Evolutionary conservation across 371 early-diverging fungal species (phyloP).

Genomic region (Syncephalastrum racemosum): DNA sequence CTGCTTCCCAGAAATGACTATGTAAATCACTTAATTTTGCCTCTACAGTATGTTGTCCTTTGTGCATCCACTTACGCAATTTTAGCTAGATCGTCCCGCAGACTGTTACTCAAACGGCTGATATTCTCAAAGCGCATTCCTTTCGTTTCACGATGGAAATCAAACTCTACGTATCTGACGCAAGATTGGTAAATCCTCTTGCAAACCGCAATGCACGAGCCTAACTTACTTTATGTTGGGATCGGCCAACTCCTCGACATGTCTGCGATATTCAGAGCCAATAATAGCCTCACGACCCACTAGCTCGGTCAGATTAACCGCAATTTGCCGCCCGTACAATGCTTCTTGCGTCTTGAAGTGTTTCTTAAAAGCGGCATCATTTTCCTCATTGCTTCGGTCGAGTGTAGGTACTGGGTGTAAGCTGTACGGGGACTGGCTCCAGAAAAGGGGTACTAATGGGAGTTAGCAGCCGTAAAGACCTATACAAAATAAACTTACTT

Average conservation of each 20-base stretch:
- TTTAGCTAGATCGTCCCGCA: conserved; percentile 42
- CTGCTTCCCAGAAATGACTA: conserved; percentile 50
- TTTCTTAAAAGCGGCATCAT: conserved; percentile 41
- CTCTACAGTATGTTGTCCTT: too few relatives aligned
- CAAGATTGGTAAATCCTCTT: neutral
- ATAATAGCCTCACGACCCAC: conserved; percentile 56
- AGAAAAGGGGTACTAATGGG: conserved; percentile 56
- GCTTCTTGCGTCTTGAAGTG: conserved; percentile 72
- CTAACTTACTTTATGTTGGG: conserved; percentile 42
- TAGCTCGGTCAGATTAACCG: conserved; percentile 78
- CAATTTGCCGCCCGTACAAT: conserved; percentile 74
- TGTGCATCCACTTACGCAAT: conserved; percentile 32
- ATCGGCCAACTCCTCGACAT: conserved; percentile 43
- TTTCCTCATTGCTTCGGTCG: conserved; percentile 59
- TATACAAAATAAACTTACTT: conserved; percentile 30
- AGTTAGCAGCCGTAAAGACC: neutral
- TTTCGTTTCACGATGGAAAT: conserved; percentile 79
- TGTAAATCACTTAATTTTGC: neutral
- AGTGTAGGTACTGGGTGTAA: conserved; percentile 65
- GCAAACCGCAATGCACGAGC: neutral
- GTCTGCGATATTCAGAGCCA: conserved; percentile 46
- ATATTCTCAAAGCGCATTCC: conserved; percentile 59
- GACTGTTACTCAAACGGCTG: conserved; percentile 40
- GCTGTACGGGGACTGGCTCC: conserved; percentile 71
- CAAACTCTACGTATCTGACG: conserved; percentile 86